phyloP scores from a whole-genome alignment of 768 basidiomycete genomes.

The Serpula lacrymans region DNA sequence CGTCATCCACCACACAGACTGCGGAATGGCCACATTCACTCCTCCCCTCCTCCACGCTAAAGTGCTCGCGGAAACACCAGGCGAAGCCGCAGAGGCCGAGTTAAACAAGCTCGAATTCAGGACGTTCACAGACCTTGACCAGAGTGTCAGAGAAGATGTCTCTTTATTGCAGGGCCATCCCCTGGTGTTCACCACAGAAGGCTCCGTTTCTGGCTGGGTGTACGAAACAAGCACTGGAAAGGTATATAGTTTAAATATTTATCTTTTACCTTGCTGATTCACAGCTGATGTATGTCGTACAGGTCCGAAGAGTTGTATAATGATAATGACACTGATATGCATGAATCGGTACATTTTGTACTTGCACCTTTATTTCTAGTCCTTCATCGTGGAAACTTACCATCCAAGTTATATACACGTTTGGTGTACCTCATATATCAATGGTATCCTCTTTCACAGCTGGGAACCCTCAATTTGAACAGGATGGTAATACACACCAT shows the following conservation, averaged over 20 bases:
- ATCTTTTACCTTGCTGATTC: no score
- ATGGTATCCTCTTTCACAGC: no score
- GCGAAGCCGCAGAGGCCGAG: conserved; percentile 30
- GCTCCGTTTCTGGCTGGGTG: conserved; percentile 59
- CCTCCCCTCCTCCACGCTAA: conserved; percentile 44
- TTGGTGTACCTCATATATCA: no score
- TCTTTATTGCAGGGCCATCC: conserved; percentile 51
- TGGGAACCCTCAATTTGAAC: no score
- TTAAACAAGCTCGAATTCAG: conserved; percentile 59
- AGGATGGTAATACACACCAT: no score
- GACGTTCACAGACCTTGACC: conserved; percentile 37
- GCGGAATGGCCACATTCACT: conserved; percentile 66
- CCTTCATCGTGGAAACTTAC: no score
- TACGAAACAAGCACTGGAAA: conserved; percentile 61
- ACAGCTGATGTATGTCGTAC: no score
- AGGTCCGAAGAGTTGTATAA: no score
- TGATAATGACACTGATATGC: no score
- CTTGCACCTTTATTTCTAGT: no score
- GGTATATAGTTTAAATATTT: conserved; percentile 39
- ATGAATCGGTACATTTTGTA: no score
- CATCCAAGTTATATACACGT: no score
- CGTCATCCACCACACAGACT: conserved; percentile 67
- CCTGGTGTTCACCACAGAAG: conserved; percentile 49
- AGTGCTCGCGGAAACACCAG: conserved; percentile 45
- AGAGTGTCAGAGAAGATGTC: conserved; percentile 55